Percentiles rank a stretch among this genome's conserved stretches.
These are phyloP conservation scores for Cryphonectria japonica DNA, from an alignment of 2,329 filamentous ascomycete genomes.

Conservation along the genomic window DNA sequence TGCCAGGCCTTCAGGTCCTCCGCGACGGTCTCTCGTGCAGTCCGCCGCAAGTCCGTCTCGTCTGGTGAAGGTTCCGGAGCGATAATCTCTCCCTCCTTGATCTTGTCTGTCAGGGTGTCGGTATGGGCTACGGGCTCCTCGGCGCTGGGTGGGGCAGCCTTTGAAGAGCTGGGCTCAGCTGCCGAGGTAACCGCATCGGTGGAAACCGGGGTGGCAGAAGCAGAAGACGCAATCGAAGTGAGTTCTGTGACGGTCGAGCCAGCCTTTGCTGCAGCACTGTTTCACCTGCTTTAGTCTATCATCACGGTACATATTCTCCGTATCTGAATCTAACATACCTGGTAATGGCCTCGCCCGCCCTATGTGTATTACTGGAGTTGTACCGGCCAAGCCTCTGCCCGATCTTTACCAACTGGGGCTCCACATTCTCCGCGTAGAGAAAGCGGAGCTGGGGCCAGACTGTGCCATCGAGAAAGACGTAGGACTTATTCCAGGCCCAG, in stretches of 20 bases:
- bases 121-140: conserved; percentile 32
- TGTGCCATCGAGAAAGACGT: conserved; percentile 72
- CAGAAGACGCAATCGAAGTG: conserved; percentile 31
- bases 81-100: conserved; percentile 40
- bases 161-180: conserved; percentile 30
- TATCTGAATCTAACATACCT: conserved; percentile 22
- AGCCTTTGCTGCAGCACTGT: conserved; percentile 37
- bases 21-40: conserved; percentile 68
- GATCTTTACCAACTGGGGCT: conserved; percentile 92
- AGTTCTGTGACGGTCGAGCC: conserved; percentile 46
- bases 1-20: conserved; percentile 86
- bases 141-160: conserved; percentile 29
- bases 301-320: background rate
- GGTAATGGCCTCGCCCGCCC: conserved; percentile 40
- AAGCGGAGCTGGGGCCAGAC: conserved; percentile 81
- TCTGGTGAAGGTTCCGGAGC: conserved; percentile 49
- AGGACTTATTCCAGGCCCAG: conserved; percentile 71
- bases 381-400: conserved; percentile 84
- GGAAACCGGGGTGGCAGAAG: conserved; percentile 34
- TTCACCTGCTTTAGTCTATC: background rate
- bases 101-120: conserved; percentile 32
- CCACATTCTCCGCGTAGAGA: conserved; percentile 88
- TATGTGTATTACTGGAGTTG: conserved; percentile 49
- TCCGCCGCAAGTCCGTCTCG: conserved; percentile 59
- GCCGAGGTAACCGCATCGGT: conserved; percentile 17